Base-by-base conservation (phyloP, 2,329 filamentous ascomycete species). In the Fusarium irregulare region DNA sequence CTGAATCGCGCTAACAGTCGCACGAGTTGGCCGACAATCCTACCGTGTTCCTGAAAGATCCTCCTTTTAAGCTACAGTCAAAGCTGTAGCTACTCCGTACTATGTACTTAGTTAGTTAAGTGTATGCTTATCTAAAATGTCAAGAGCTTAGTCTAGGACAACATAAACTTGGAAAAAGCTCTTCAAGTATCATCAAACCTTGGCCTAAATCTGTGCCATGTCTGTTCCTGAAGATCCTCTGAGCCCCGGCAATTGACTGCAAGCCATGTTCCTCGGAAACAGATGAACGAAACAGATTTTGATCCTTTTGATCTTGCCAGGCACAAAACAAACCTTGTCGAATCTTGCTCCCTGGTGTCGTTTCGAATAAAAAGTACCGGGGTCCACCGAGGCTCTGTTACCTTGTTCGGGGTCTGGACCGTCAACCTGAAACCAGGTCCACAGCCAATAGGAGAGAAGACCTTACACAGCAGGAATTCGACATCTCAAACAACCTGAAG, bases 401-500 rank as follows among this genome's bases (percentile, higher is more conserved):
- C 63, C 55, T 41, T 49, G 55, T 67, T 63, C 34, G 63, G 32
- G 23, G 48, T 48, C 63, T 45, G 50, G 30, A 37, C 64, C 50
- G 63, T 18, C 41, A 30, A 63, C 64, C 64, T 67, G 64, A 67
- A 68, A 69, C 66, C 37, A 18, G 55, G 56, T 25, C 54, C 66
- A 61, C 55, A 55, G 13, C 66, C 66, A 68, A 66, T 70, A 53
- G 14, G 54, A 65, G 48, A 66, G 18, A 65, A 45, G 61, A 46
- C 30, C 47, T 66, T 41, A 56, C 63, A 40, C 32, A 51, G 32
- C 9, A 51, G 23, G 34, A 51, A 51, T 41, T 27, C 49, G n/a
- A 34, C 37, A 42, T 60, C 42, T 66, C 55, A 66, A 66, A 66
- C 54, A 47, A 13, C 18, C 18, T 58, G 40, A 68, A 23, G 48